Percentiles rank a stretch among this genome's conserved stretches.
These are phyloP conservation scores for Cercospora zeae-maydis DNA, from an alignment of 2,329 filamentous ascomycete genomes.

Conservation along the genomic window DNA sequence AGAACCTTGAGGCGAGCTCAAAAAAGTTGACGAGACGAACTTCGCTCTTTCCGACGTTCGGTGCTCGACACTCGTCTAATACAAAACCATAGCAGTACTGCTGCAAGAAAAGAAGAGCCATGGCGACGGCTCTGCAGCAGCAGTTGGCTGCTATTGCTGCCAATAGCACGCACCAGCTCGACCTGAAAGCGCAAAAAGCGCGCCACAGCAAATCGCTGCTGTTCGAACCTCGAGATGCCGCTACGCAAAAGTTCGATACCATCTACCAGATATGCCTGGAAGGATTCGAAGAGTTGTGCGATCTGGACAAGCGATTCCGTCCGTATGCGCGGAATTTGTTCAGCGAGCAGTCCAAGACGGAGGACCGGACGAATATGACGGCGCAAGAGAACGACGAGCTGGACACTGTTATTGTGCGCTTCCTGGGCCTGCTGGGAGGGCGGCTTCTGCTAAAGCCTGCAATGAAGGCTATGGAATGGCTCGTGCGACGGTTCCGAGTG, in stretches of 20 bases:
- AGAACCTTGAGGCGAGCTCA: neutral
- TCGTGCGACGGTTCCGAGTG: constrained; percentile 85
- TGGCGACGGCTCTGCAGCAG: constrained; percentile 83
- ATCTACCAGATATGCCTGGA: constrained; percentile 83
- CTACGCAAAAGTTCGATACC: constrained; percentile 83
- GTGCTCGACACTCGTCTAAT: neutral
- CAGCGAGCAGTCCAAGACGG: constrained; percentile 84
- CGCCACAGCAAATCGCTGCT: constrained; percentile 93
- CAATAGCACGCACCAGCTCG: constrained; percentile 83
- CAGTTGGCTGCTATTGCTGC: constrained; percentile 91
- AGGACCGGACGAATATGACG: constrained; percentile 84
- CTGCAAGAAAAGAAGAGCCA: constrained; percentile 38
- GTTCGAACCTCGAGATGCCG: constrained; percentile 80
- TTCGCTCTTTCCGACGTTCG: neutral
- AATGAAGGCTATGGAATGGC: constrained; percentile 90
- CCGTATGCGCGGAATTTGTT: constrained; percentile 77
- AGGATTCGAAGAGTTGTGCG: constrained; percentile 87
- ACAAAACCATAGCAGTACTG: neutral
- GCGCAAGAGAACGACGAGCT: constrained; percentile 76
- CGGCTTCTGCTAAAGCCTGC: constrained; percentile 79
- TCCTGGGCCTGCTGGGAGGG: constrained; percentile 74
- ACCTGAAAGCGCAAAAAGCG: constrained; percentile 87
- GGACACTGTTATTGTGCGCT: constrained; percentile 72
- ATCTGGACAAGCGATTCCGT: constrained; percentile 74
- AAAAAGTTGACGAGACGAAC: constrained; percentile 8